Evolutionary conservation across 2,329 filamentous ascomycete genomes (phyloP).

Genomic region (Cercospora zeina): DNA sequence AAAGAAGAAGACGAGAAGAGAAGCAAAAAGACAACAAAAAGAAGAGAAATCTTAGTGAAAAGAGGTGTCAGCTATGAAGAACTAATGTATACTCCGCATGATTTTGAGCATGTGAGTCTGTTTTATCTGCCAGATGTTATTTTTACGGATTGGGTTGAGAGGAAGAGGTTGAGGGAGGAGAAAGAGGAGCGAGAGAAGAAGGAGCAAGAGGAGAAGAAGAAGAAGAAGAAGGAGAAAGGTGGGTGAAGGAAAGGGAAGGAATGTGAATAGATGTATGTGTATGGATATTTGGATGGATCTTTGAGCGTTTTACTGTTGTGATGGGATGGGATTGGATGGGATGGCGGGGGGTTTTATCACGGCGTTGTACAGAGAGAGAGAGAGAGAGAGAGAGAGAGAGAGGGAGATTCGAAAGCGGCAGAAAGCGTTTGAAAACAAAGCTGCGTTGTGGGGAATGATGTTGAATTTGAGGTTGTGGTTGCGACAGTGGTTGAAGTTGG

Average conservation of each 20-base stretch:
- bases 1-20: neutral
- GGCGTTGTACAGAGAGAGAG: too few relatives aligned
- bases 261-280: neutral
- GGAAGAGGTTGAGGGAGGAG: neutral
- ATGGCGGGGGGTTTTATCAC: too few relatives aligned
- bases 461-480: too few relatives aligned
- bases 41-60: neutral
- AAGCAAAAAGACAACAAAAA: neutral
- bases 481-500: neutral
- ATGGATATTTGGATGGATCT: too few relatives aligned
- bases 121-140: neutral
- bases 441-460: too few relatives aligned
- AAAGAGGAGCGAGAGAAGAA: neutral
- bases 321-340: too few relatives aligned
- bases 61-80: constrained; percentile 14
- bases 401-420: too few relatives aligned
- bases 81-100: constrained; percentile 3
- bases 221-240: neutral
- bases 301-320: too few relatives aligned
- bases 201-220: neutral
- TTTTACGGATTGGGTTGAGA: neutral
- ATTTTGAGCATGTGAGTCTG: constrained; percentile 6
- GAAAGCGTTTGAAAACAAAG: too few relatives aligned
- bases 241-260: neutral
- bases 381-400: too few relatives aligned